Conservation (phyloP, 2,329 filamentous ascomycete species). For the Knufia fluminis region DNA sequence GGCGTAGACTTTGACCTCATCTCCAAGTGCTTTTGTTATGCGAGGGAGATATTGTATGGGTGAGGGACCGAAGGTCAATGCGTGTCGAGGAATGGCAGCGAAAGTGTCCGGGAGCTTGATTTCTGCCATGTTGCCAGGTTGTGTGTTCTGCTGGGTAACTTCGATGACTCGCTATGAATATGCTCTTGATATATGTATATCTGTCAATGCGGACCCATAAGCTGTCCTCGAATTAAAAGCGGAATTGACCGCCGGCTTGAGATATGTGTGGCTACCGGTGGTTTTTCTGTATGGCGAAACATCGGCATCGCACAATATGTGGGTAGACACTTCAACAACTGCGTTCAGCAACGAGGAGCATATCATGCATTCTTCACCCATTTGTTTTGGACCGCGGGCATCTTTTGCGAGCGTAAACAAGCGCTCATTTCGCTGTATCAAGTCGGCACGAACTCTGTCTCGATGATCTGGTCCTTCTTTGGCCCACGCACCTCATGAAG, state of each 20-base stretch:
- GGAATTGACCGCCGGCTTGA: slow-evolving; percentile 5
- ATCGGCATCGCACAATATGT: neutral
- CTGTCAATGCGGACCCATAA: neutral
- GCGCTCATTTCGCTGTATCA: slow-evolving; percentile 10
- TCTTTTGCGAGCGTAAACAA: too few species aligned
- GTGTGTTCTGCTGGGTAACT: neutral
- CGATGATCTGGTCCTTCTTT: slow-evolving; percentile 38
- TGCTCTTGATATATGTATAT: neutral
- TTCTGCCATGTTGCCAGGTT: slow-evolving; percentile 4
- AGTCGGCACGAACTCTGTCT: slow-evolving; percentile 29
- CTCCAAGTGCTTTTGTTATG: slow-evolving; percentile 53
- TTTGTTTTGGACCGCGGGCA: too few species aligned
- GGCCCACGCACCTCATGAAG: slow-evolving; percentile 37
- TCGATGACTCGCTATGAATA: neutral
- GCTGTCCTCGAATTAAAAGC: neutral
- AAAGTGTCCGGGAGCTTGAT: slow-evolving; percentile 50
- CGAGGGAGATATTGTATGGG: slow-evolving; percentile 59
- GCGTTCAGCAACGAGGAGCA: too few species aligned
- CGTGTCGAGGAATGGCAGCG: slow-evolving; percentile 51
- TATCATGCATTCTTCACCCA: too few species aligned
- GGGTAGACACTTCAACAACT: too few species aligned
- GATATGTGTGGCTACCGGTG: too few species aligned
- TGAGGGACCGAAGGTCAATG: slow-evolving; percentile 58
- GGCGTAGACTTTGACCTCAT: slow-evolving; percentile 55
- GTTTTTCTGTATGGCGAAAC: neutral